Evolutionary conservation across 768 basidiomycete species (phyloP).

Genomic region (Daedalea quercina): DNA sequence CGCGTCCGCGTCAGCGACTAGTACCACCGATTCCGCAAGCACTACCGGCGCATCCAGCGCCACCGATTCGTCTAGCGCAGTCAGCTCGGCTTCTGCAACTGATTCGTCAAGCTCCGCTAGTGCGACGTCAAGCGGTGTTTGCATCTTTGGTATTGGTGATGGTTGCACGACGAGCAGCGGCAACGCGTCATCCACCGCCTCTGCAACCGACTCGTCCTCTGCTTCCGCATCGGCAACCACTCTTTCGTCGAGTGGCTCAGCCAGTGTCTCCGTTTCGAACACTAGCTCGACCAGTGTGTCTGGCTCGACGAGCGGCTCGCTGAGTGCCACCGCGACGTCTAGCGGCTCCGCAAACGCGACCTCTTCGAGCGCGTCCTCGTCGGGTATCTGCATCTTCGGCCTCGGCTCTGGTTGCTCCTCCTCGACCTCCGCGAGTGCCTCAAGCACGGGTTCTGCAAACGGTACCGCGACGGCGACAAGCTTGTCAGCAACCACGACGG

Average conservation of each 20-base stretch:
- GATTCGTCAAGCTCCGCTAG: background rate
- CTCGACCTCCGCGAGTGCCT: constrained; percentile 16
- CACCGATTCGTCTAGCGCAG: constrained; percentile 1
- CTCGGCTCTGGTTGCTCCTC: constrained; percentile 4
- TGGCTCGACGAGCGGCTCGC: background rate
- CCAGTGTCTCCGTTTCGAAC: background rate
- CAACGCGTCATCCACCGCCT: background rate
- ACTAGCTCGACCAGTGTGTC: background rate
- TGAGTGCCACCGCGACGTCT: constrained; percentile 5
- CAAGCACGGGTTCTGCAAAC: background rate
- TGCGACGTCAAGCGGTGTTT: background rate
- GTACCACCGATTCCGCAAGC: background rate
- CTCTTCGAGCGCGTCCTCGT: background rate
- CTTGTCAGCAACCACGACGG: background rate
- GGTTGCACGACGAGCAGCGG: background rate
- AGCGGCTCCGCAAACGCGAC: background rate
- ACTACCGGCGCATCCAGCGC: constrained; percentile 3
- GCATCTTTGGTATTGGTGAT: background rate
- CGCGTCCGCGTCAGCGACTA: too few relatives aligned
- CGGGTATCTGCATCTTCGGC: background rate
- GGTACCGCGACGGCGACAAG: background rate
- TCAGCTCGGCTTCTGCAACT: constrained; percentile 3
- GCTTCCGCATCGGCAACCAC: background rate
- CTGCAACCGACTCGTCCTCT: background rate
- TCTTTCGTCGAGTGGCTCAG: background rate